Conservation (phyloP, 2,329 filamentous ascomycete genomes). For the Cadophora sp. region DNA sequence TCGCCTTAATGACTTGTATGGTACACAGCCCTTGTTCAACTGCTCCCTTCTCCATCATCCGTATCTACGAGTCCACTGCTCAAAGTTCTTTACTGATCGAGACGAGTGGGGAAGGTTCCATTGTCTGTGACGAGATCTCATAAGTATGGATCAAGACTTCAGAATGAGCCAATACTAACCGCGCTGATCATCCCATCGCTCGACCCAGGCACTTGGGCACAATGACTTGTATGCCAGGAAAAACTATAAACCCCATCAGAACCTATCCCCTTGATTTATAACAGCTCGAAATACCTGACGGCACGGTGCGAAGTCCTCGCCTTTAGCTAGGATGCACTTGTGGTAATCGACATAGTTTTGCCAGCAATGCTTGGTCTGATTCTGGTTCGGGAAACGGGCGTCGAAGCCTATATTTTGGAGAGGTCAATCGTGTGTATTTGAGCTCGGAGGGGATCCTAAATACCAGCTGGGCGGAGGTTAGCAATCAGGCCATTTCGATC, state of each 20-base stretch:
- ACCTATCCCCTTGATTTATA: slow-evolving; percentile 44
- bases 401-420: slow-evolving; percentile 81
- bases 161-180: slow-evolving; percentile 63
- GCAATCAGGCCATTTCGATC: slow-evolving; percentile 44
- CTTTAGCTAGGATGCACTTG: slow-evolving; percentile 99
- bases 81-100: slow-evolving; percentile 54
- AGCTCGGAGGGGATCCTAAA: slow-evolving; percentile 38
- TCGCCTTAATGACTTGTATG: slow-evolving; percentile 41
- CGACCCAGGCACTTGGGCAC: slow-evolving; percentile 93
- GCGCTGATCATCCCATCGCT: slow-evolving; percentile 97
- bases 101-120: slow-evolving; percentile 71
- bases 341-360: slow-evolving; percentile 99
- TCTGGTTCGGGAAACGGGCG: slow-evolving; percentile 97
- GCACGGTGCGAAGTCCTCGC: slow-evolving; percentile 97
- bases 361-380: slow-evolving; percentile 99
- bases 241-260: slow-evolving; percentile 67
- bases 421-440: slow-evolving; percentile 31
- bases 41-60: slow-evolving; percentile 30
- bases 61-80: slow-evolving; percentile 13
- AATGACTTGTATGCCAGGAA: slow-evolving; percentile 95
- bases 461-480: slow-evolving; percentile 56
- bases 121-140: slow-evolving; percentile 56
- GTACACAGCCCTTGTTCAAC: slow-evolving; percentile 39
- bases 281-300: slow-evolving; percentile 74
- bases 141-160: slow-evolving; percentile 29